Base-by-base conservation (phyloP, 1,139 yeast species). In the Debaryomyces coudertii region DNA sequence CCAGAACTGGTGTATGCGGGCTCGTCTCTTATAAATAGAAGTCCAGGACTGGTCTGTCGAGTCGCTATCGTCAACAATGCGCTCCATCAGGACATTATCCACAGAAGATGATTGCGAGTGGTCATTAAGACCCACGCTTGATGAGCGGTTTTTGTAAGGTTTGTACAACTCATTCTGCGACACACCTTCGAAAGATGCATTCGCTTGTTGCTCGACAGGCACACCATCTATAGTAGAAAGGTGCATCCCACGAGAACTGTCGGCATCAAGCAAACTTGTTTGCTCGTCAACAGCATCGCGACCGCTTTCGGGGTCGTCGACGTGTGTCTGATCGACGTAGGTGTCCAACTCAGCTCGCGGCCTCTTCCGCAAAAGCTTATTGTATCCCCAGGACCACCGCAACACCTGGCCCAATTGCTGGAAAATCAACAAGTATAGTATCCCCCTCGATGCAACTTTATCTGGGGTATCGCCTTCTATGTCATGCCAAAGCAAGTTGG, bases 351-450 rank as follows among this genome's bases (percentile, higher is more conserved):
- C 82, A 37, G 65, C 63, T 12, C 53, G 61, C 2, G 76, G 64
- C 47, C 85, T 73, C 55, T 71, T 80, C 42, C 85, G 77, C 50
- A 88, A 70, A 49, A 88, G 70, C 22, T 82, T 85, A 61, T 88
- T 87, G 66, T 82, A 87, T n/a, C 96, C 96, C 95, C 95, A 88
- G 2, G 93, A 85, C 96, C 96, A 88, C 51, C 96, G 73, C 48
- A 88, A 71, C 56, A 87, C 78, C 67, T 87, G 95, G 33, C 95
- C 95, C 60, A 88, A 74, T 62, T 88, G 96, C 69, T 88, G 95
- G 66, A 88, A 88, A 42, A 88, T 84, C 48, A 88, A 69, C 55
- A 88, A 71, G 63, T 88, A 88, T 45, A 88, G 71, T 44, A 88
- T 83, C 38, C 95, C 96, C 50, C 96, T 75, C 3, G 90, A 82